Percentiles rank a stretch among this genome's conserved stretches.
Conservation (phyloP, 2,329 filamentous ascomycete species). For the Botrytis galanthina region DNA sequence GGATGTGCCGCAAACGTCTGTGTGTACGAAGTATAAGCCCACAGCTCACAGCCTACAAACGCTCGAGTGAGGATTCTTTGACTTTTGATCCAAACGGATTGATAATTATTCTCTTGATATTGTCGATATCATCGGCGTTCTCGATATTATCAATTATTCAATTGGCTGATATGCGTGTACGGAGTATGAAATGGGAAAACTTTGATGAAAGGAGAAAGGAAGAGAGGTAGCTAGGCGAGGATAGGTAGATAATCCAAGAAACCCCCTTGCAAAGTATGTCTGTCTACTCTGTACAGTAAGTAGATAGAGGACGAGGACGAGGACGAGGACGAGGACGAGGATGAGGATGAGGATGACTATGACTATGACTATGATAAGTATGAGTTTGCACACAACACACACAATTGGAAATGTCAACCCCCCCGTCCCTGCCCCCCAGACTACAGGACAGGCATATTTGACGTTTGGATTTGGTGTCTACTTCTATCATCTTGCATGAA, state of each 20-base stretch:
- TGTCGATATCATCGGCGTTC: neutral
- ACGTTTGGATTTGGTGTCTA: neutral
- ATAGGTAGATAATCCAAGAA: neutral
- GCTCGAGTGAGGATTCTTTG: slow-evolving; percentile 8
- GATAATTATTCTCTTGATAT: neutral
- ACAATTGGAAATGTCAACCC: neutral
- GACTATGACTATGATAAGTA: neutral
- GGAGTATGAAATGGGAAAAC: neutral
- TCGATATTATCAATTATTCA: neutral
- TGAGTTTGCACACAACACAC: neutral
- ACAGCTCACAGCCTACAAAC: neutral
- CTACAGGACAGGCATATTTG: neutral
- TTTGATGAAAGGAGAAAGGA: neutral
- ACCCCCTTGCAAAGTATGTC: neutral
- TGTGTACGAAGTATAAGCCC: slow-evolving; percentile 1
- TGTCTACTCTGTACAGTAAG: neutral
- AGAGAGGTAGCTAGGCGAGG: neutral
- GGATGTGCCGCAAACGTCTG: neutral
- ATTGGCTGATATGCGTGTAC: slow-evolving; percentile 9
- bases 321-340: too few species aligned
- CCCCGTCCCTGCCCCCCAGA: neutral
- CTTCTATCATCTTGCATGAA: slow-evolving; percentile 7
- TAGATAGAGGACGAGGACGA: neutral
- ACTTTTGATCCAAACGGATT: neutral
- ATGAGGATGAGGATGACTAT: too few species aligned